Base-by-base conservation (phyloP, 129 eudicot species). In the Gnaphalium uliginosum region DNA sequence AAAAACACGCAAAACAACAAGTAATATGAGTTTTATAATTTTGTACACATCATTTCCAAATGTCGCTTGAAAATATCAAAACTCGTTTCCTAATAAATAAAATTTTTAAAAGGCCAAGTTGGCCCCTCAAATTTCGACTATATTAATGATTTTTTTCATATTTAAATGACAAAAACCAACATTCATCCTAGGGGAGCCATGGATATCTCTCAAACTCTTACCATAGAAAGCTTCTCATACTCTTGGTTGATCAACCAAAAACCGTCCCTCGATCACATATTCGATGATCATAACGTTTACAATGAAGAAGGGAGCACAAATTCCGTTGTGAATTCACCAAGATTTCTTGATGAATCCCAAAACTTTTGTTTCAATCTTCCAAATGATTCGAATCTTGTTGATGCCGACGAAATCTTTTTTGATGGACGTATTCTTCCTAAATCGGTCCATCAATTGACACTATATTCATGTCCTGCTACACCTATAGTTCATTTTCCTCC, bases 201-300 rank as follows among this genome's bases (percentile, higher is more conserved):
- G 96, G 92, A 87, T 67, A 83, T 81, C 71, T 79, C 84, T 46
- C 88, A 92, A 57, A 22, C 92, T 61, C 83, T 89, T 30, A 85
- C 94, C 75, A 87, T 87, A 15, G 98, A 92, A 60, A 92, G 98
- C 75, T 92, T 92, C 74, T 92, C 98, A 13, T 87, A 82, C 82
- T 87, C 93, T 65, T 92, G 98, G 98, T 61, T 92, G 30, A 67
- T 76, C 69, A 78, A 81, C 81, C 74, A n/a, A 76, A 72, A 79
- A 14, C 85, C 89, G 13, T 37, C 83, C 22, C 76, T 78, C 29
- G 76, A 67, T 33, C 21, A 0, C 46, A 17, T 56, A 33, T 72
- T 71, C 48, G 76, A 68, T 65, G 76, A 68, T 69, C 53, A 30
- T 57, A 53, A n/a, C 15, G 60, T 35, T 22, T 48, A 30, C 32